Evolutionary conservation across 257 asterid species (phyloP).

Genomic region (Asclepias syriaca): DNA sequence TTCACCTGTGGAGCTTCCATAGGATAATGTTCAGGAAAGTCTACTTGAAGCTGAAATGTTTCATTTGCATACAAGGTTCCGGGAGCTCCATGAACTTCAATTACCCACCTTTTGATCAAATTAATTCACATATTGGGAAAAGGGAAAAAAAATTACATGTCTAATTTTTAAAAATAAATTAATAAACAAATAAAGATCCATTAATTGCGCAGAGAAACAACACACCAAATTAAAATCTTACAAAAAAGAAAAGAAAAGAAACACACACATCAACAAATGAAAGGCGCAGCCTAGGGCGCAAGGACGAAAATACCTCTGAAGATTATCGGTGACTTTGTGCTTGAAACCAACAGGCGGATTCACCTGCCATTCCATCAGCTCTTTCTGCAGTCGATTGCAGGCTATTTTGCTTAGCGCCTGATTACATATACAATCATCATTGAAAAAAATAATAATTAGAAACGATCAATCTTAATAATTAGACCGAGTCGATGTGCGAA

Average conservation of each 20-base stretch:
- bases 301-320: conserved; percentile 55
- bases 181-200: background rate
- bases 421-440: background rate
- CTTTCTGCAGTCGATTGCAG: conserved; percentile 91
- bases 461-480: background rate
- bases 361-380: conserved; percentile 95
- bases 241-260: background rate
- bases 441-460: background rate
- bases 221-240: background rate
- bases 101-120: conserved; percentile 36
- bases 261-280: no score
- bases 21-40: conserved; percentile 51
- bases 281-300: background rate
- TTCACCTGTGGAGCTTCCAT: conserved; percentile 54
- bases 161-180: no score
- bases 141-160: background rate
- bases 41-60: conserved; percentile 47
- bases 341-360: conserved; percentile 91
- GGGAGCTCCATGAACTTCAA: conserved; percentile 49
- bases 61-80: conserved; percentile 41
- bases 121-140: background rate
- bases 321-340: conserved; percentile 86
- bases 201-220: background rate
- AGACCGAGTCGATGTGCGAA: background rate
- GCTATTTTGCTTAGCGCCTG: conserved; percentile 98